phyloP scores from a whole-genome alignment of 805 yeast species.

The Metschnikowia koreensis region DNA sequence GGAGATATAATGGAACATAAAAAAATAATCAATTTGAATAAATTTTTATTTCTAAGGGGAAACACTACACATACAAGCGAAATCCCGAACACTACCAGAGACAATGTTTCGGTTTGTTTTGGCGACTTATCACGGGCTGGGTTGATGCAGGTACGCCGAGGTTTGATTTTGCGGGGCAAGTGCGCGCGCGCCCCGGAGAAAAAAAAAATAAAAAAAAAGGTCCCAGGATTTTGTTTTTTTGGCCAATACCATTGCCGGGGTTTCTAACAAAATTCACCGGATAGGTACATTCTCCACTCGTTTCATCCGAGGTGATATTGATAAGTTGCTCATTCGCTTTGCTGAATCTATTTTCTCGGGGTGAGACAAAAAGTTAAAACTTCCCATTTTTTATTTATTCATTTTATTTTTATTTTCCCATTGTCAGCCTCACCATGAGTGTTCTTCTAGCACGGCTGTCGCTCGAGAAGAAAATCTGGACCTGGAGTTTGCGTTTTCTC shows the following conservation, averaged over 20 bases:
- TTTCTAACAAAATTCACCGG: neutral
- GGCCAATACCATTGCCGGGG: conserved; percentile 3
- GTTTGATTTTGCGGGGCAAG: conserved; percentile 6
- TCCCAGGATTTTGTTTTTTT: conserved; percentile 1
- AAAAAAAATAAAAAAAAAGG: neutral
- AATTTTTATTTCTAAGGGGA: neutral
- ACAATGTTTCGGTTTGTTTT: neutral
- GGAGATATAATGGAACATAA: neutral
- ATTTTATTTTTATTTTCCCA: neutral
- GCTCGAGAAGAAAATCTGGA: neutral
- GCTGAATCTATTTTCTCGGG: no score
- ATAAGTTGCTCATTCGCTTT: neutral
- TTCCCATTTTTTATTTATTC: neutral
- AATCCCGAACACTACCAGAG: neutral
- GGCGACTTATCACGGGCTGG: neutral
- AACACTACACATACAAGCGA: neutral
- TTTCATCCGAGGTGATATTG: no score
- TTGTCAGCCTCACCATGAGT: conserved; percentile 1
- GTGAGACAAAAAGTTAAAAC: no score
- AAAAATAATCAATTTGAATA: no score
- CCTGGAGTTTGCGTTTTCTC: neutral
- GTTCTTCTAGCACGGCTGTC: conserved; percentile 6
- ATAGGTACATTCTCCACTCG: neutral
- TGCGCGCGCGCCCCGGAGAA: conserved; percentile 1
- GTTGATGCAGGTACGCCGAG: conserved; percentile 1